Evolutionary conservation across 768 basidiomycete species (phyloP).

Genomic region (Collybiopsis confluens): DNA sequence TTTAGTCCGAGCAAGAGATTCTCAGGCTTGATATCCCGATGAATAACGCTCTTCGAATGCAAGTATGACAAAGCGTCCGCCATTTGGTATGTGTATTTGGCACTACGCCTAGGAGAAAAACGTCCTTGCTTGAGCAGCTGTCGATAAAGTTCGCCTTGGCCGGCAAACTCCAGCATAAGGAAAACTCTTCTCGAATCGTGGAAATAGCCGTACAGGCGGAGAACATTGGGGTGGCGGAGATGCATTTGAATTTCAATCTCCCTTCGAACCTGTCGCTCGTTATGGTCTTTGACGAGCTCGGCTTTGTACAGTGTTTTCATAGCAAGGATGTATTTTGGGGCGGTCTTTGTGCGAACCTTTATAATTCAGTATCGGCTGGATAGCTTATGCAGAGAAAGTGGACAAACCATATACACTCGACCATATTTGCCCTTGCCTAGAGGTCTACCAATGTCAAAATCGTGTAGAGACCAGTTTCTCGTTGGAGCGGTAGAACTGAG

Average conservation of each 20-base stretch:
- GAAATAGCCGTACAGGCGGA: slow-evolving; percentile 95
- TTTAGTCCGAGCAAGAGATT: slow-evolving; percentile 92
- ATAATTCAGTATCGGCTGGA: too few species aligned
- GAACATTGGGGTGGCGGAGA: slow-evolving; percentile 89
- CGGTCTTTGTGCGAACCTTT: slow-evolving; percentile 87
- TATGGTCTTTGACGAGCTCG: slow-evolving; percentile 85
- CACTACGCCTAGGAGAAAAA: slow-evolving; percentile 85
- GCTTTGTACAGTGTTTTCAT: slow-evolving; percentile 96
- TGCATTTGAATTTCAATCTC: slow-evolving; percentile 99
- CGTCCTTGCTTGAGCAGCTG: slow-evolving; percentile 81
- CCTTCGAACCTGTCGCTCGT: slow-evolving; percentile 94
- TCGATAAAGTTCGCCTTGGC: slow-evolving; percentile 95
- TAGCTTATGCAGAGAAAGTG: too few species aligned
- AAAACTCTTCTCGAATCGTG: slow-evolving; percentile 98
- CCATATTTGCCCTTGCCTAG: slow-evolving; percentile 99
- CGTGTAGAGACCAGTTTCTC: slow-evolving; percentile 76
- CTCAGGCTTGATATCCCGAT: slow-evolving; percentile 98
- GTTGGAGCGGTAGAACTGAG: slow-evolving; percentile 65
- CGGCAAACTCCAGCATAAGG: slow-evolving; percentile 97
- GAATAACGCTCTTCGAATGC: slow-evolving; percentile 94
- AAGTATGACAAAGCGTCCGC: slow-evolving; percentile 91
- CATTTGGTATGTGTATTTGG: slow-evolving; percentile 96
- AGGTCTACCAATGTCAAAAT: slow-evolving; percentile 92
- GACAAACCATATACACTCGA: slow-evolving; percentile 98
- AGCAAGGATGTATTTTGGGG: slow-evolving; percentile 92